phyloP scores from a whole-genome alignment of 1,284 basidiomycete species.

The Tilletia setariae region DNA sequence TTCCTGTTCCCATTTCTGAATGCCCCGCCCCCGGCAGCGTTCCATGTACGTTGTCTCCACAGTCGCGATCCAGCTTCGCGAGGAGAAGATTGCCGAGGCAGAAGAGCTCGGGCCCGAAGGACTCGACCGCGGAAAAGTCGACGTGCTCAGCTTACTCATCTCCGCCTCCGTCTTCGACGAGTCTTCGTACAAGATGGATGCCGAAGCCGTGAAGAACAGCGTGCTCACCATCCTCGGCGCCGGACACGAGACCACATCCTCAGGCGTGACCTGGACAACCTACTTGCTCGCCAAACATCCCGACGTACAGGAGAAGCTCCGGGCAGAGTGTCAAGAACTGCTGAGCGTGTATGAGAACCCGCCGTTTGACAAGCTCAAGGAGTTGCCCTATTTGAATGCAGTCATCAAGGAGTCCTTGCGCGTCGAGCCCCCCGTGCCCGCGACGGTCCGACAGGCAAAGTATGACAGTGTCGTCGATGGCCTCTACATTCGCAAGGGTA shows the following conservation, averaged over 20 bases:
- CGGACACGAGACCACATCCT: conserved; percentile 61
- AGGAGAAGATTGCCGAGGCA: conserved; percentile 34
- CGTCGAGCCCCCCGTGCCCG: conserved; percentile 37
- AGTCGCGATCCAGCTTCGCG: conserved; percentile 34
- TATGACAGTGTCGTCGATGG: conserved; percentile 34
- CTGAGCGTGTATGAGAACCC: conserved; percentile 32
- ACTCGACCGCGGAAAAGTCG: conserved; percentile 28
- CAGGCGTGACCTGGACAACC: conserved; percentile 70
- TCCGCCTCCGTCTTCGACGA: conserved; percentile 23
- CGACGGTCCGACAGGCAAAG: conserved; percentile 30
- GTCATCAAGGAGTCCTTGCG: conserved; percentile 58
- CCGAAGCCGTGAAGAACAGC: conserved; percentile 33
- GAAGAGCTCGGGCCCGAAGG: conserved; percentile 27
- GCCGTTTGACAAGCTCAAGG: conserved; percentile 62
- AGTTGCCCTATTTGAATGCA: conserved; percentile 71
- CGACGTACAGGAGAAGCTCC: conserved; percentile 63
- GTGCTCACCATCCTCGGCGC: conserved; percentile 45
- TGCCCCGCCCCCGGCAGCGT: background rate
- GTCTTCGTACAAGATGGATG: conserved; percentile 34
- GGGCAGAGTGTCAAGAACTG: conserved; percentile 59
- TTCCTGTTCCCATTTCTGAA: no score
- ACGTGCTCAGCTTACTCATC: conserved; percentile 18
- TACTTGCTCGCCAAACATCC: conserved; percentile 65
- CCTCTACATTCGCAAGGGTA: conserved; percentile 34
- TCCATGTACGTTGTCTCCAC: conserved; percentile 37